Evolutionary conservation across 768 basidiomycete genomes (phyloP).

Genomic region (Rubroboletus satanas): DNA sequence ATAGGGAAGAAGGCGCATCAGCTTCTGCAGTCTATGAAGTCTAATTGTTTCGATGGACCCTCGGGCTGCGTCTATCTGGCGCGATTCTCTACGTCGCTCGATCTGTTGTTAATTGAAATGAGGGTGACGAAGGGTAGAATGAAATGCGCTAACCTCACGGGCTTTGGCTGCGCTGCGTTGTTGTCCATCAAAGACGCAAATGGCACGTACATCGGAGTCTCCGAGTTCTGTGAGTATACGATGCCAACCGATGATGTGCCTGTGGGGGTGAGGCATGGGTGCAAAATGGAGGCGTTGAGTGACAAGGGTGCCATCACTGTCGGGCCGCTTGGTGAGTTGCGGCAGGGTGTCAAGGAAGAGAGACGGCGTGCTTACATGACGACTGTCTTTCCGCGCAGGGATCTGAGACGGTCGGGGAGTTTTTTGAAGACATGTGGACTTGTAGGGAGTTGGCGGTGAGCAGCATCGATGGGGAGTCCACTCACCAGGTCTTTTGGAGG

Average conservation of each 20-base stretch:
- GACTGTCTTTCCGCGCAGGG: slow-evolving; percentile 61
- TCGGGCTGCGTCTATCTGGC: slow-evolving; percentile 46
- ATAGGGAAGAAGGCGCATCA: slow-evolving; percentile 38
- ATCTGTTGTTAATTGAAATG: slow-evolving; percentile 35
- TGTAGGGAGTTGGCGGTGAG: background rate
- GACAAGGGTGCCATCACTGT: slow-evolving; percentile 80
- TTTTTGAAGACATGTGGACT: slow-evolving; percentile 65
- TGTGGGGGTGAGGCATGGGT: slow-evolving; percentile 54
- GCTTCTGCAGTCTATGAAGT: slow-evolving; percentile 46
- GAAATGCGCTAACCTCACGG: slow-evolving; percentile 51
- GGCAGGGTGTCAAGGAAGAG: background rate
- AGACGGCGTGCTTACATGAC: slow-evolving; percentile 54
- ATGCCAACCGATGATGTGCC: slow-evolving; percentile 81
- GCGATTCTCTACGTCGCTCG: slow-evolving; percentile 51
- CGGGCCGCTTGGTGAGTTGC: background rate
- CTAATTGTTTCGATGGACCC: slow-evolving; percentile 58
- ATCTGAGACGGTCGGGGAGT: slow-evolving; percentile 60
- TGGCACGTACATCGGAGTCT: slow-evolving; percentile 50
- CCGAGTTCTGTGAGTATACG: slow-evolving; percentile 60
- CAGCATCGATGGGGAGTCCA: background rate
- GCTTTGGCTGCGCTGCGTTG: slow-evolving; percentile 64
- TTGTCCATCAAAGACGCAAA: slow-evolving; percentile 81
- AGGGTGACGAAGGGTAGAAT: background rate
- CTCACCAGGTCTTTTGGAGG: slow-evolving; percentile 62
- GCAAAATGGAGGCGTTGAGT: slow-evolving; percentile 81